Evolutionary conservation across 2,329 filamentous ascomycete species (phyloP).

Genomic region (Aspergillus caelatus): DNA sequence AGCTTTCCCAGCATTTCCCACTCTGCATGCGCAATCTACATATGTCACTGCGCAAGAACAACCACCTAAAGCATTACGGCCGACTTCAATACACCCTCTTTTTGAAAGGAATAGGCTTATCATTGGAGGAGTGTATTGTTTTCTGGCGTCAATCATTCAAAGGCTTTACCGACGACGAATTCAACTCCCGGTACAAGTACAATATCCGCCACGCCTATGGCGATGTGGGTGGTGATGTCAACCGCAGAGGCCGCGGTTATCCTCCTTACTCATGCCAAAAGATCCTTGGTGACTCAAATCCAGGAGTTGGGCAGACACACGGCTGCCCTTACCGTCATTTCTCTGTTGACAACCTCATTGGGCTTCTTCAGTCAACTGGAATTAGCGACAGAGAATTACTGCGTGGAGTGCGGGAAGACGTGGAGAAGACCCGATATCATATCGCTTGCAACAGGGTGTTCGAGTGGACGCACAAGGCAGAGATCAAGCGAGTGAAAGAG

Average conservation of each 20-base stretch:
- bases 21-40: conserved; percentile 95
- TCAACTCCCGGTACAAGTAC: conserved; percentile 97
- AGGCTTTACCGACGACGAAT: conserved; percentile 86
- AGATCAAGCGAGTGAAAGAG: conserved; percentile 76
- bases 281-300: conserved; percentile 85
- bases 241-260: conserved; percentile 83
- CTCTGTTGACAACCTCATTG: conserved; percentile 78
- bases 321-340: conserved; percentile 98
- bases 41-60: conserved; percentile 79
- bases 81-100: conserved; percentile 95
- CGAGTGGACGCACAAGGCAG: conserved; percentile 78
- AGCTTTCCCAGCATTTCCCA: conserved; percentile 78
- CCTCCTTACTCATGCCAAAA: conserved; percentile 93
- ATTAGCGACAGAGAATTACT: conserved; percentile 77
- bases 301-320: conserved; percentile 83
- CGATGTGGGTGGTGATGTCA: conserved; percentile 90
- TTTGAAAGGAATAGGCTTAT: conserved; percentile 91
- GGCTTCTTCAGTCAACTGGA: conserved; percentile 75
- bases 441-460: conserved; percentile 97
- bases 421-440: conserved; percentile 84
- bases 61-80: conserved; percentile 89
- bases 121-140: conserved; percentile 83
- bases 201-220: conserved; percentile 95
- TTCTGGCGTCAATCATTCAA: conserved; percentile 91
- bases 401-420: conserved; percentile 82